phyloP scores from a whole-genome alignment of 2,329 filamentous ascomycete genomes.

The Blastomyces parvus region DNA sequence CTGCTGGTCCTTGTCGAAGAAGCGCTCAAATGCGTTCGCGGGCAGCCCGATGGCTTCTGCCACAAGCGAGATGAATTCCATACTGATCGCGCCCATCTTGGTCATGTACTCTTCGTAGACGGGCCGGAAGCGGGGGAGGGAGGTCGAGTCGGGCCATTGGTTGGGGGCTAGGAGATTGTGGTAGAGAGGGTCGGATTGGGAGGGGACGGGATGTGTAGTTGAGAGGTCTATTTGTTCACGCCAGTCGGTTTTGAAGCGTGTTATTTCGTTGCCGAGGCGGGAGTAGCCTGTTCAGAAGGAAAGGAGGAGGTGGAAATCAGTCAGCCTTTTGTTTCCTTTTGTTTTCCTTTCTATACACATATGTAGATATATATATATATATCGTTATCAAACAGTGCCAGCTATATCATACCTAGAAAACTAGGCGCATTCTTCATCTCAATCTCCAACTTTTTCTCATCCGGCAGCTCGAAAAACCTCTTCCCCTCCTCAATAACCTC shows the following conservation, averaged over 20 bases:
- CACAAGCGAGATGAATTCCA: slow-evolving; percentile 67
- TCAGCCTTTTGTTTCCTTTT: background rate
- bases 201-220: slow-evolving; percentile 61
- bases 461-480: slow-evolving; percentile 66
- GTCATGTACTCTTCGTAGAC: slow-evolving; percentile 66
- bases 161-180: slow-evolving; percentile 66
- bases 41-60: slow-evolving; percentile 73
- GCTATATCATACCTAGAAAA: slow-evolving; percentile 57
- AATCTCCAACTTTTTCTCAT: slow-evolving; percentile 63
- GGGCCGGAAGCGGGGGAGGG: slow-evolving; percentile 58
- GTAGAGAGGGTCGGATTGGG: slow-evolving; percentile 55
- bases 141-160: slow-evolving; percentile 62
- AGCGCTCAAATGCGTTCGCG: slow-evolving; percentile 59
- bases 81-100: slow-evolving; percentile 62
- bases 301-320: background rate
- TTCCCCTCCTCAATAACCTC: slow-evolving; percentile 59
- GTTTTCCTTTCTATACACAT: slow-evolving; percentile 33
- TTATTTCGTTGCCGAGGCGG: slow-evolving; percentile 51
- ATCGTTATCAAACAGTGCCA: background rate
- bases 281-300: slow-evolving; percentile 23
- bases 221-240: slow-evolving; percentile 81
- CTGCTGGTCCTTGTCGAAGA: slow-evolving; percentile 63
- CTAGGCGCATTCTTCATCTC: slow-evolving; percentile 66
- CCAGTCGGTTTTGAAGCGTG: slow-evolving; percentile 65
- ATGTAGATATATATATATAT: slow-evolving; percentile 29